A percentile compares a stretch with the other conserved stretches of the same genome.
phyloP scores from a whole-genome alignment of 257 asterid genomes.

The Oldenlandia corymbosa region DNA sequence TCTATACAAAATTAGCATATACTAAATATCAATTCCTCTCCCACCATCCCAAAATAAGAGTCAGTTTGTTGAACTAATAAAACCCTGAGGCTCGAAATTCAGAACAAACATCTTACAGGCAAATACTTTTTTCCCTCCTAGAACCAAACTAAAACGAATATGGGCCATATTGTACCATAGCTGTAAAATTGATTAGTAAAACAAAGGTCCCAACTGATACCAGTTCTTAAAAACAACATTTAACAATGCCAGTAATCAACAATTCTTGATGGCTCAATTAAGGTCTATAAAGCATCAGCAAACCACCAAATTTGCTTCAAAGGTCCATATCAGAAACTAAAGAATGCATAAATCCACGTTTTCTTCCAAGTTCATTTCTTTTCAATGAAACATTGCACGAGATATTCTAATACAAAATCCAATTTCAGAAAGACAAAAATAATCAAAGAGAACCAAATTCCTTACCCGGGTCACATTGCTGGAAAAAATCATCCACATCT shows the following conservation, averaged over 20 bases:
- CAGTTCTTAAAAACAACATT: not conserved
- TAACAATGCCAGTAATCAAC: not conserved
- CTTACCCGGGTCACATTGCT: conserved; percentile 50
- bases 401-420: too few species aligned
- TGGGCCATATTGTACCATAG: not conserved
- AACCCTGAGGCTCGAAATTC: too few species aligned
- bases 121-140: not conserved
- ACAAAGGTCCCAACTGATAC: not conserved
- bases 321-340: not conserved
- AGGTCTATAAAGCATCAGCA: not conserved
- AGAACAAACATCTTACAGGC: not conserved
- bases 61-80: too few species aligned
- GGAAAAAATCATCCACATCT: conserved; percentile 36
- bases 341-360: not conserved
- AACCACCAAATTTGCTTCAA: not conserved
- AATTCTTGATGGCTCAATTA: not conserved
- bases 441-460: not conserved
- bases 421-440: not conserved
- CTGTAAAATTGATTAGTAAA: not conserved
- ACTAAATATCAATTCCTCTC: too few species aligned
- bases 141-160: not conserved
- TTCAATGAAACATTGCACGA: too few species aligned
- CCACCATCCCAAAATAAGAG: too few species aligned
- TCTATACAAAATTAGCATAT: not conserved
- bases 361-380: not conserved